Base-by-base conservation (phyloP, 768 basidiomycete genomes). In the Lyophyllum atratum region DNA sequence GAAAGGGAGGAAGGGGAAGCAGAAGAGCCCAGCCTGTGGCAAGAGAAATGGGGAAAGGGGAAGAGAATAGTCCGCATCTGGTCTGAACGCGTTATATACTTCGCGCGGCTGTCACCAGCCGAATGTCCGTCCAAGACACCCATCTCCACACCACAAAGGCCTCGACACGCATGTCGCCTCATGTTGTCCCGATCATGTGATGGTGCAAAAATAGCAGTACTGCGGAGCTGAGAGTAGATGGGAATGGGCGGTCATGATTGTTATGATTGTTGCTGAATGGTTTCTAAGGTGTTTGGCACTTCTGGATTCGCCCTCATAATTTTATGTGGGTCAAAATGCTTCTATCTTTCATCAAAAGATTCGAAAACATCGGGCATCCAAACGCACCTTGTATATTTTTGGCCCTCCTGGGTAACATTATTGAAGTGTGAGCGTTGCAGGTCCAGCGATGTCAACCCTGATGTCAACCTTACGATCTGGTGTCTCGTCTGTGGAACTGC, bases 11-110 rank as follows among this genome's bases (percentile, higher is more conserved):
- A 58, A 26, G 3, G 54, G 54, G 51, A 59, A 66, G 61, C 64
- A 59, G 47, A 54, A 53, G 59, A 57, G 67, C 68, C 66, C 69
- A 61, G 62, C 69, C 70, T 49, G 70, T 60, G 59, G 64, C 60
- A 53, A 59, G 54, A 61, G 64, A 62, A 63, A 59, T 56, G 58
- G 65, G 56, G 64, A 60, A 63, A 58, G 59, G 58, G 65, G 56
- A 61, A 55, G 26, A 47, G 43, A 29, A 45, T 25, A 14, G 19
- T 21, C 2, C 8, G n/a, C 24, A 24, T 42, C 19, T 45, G 50
- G 34, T 15, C 21, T 33, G 40, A 34, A 49, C 37, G 22, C 60
- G 57, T 62, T 64, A 61, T 61, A 59, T 51, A 51, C 47, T 25
- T 26, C 14, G 21, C 45, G 42, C 54, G 58, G 58, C 55, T 19